Evolutionary conservation across 305 asterid genomes (phyloP).

Genomic region (Ajuga reptans): DNA sequence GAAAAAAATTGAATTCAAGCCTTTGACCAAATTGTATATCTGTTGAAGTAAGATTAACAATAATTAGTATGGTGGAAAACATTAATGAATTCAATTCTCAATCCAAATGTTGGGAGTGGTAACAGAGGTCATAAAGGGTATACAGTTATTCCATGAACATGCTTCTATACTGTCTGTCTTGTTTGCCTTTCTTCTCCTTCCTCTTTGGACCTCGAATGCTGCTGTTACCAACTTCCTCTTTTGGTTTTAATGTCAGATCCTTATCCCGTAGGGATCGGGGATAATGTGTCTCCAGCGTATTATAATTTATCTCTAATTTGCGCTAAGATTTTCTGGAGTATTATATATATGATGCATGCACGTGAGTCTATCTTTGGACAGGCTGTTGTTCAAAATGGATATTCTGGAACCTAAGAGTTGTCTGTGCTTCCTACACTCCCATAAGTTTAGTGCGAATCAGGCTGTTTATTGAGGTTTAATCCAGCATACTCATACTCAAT

Average conservation of each 20-base stretch:
- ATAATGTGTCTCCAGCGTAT: neutral
- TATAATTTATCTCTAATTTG: neutral
- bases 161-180: no score
- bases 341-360: neutral
- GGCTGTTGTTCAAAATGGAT: neutral
- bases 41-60: neutral
- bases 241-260: neutral
- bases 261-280: neutral
- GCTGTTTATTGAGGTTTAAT: neutral
- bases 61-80: neutral
- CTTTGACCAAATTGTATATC: neutral
- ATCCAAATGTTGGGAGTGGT: neutral
- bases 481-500: neutral
- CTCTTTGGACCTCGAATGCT: neutral
- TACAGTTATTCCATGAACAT: no score
- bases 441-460: neutral
- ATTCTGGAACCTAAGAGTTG: neutral
- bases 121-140: no score
- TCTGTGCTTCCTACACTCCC: neutral
- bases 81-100: neutral
- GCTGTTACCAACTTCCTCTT: neutral
- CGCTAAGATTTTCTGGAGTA: neutral
- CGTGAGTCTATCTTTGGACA: neutral
- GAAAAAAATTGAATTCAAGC: neutral
- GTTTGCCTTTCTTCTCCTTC: no score